Conservation (phyloP, 768 basidiomycete genomes). For the Phlebiopsis flavidoalba region DNA sequence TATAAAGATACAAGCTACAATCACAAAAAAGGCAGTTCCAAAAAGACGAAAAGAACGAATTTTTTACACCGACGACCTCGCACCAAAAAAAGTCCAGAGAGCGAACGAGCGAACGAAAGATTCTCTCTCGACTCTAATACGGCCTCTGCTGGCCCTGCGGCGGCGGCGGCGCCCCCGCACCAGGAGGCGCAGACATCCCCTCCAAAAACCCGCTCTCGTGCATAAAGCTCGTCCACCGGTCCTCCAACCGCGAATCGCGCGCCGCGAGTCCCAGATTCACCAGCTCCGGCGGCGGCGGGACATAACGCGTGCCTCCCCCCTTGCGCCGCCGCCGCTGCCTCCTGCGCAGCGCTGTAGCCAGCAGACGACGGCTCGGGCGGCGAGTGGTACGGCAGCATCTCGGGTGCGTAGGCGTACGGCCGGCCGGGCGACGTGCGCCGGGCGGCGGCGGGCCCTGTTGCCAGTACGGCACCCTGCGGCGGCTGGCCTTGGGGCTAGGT, state of each 20-base stretch:
- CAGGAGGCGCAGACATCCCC: slow-evolving; percentile 6
- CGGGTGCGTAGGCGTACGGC: neutral
- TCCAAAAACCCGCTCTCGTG: slow-evolving; percentile 47
- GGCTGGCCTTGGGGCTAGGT: too few relatives aligned
- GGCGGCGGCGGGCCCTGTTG: slow-evolving; percentile 13
- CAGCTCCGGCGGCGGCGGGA: slow-evolving; percentile 34
- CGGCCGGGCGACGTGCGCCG: neutral
- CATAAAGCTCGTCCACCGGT: slow-evolving; percentile 61
- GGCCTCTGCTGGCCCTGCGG: neutral
- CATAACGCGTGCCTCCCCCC: too few relatives aligned
- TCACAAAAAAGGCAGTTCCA: neutral
- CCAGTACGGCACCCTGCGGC: neutral
- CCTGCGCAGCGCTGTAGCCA: neutral
- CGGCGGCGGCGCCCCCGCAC: too few relatives aligned
- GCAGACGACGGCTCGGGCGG: too few relatives aligned
- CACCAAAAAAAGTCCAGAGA: neutral
- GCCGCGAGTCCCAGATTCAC: slow-evolving; percentile 58
- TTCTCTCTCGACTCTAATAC: neutral
- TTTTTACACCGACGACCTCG: neutral
- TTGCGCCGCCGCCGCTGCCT: too few relatives aligned
- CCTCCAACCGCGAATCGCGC: slow-evolving; percentile 47
- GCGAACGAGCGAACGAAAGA: too few relatives aligned
- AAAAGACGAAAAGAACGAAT: neutral
- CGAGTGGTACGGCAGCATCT: neutral
- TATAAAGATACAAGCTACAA: neutral